Conservation (phyloP, 148 eudicot genomes). For the Rhododendron ferrugineum region DNA sequence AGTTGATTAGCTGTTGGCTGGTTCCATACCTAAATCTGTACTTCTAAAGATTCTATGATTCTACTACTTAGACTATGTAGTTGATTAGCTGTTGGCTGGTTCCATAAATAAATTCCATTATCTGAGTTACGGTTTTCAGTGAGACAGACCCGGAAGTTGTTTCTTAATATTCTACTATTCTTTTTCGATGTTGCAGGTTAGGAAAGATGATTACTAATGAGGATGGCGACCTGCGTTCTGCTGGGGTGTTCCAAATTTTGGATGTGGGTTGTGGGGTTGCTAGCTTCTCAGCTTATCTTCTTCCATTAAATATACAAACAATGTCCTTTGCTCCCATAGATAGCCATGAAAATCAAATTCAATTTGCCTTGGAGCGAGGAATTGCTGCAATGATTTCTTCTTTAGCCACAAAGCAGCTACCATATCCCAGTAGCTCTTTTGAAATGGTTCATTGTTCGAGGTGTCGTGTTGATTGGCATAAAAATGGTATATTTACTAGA, state of each 20-base stretch:
- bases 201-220: conserved; percentile 89
- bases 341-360: conserved; percentile 95
- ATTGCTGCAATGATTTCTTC: conserved; percentile 92
- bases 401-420: conserved; percentile 83
- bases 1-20: neutral
- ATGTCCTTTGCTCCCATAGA: conserved; percentile 99
- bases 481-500: conserved; percentile 51
- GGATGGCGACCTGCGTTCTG: conserved; percentile 70
- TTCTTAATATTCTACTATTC: neutral
- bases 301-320: conserved; percentile 69
- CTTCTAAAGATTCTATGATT: neutral
- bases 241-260: conserved; percentile 83
- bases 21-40: neutral
- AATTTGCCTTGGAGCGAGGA: conserved; percentile 93
- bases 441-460: conserved; percentile 98
- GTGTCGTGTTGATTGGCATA: conserved; percentile 96
- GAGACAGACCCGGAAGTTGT: neutral
- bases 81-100: neutral
- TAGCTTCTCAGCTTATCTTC: conserved; percentile 87
- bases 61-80: neutral
- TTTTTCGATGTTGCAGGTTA: conserved; percentile 46
- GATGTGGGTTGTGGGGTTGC: conserved; percentile 99
- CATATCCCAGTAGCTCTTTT: conserved; percentile 82
- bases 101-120: neutral
- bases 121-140: neutral